phyloP scores from a whole-genome alignment of 768 basidiomycete species.

The Neoboletus subvelutipes region DNA sequence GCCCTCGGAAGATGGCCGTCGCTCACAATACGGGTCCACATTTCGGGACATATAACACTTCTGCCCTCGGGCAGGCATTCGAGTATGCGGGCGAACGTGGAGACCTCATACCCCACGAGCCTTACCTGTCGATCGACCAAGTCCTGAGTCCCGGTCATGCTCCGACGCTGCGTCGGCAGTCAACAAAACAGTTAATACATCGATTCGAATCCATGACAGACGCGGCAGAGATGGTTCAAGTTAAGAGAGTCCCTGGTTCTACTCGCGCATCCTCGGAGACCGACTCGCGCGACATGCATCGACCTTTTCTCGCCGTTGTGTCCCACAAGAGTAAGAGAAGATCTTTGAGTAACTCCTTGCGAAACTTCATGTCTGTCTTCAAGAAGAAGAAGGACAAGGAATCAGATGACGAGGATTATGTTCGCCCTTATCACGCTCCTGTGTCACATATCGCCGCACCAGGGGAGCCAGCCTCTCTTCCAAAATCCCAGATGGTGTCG shows the following conservation, averaged over 20 bases:
- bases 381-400: slow-evolving; percentile 44
- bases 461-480: not conserved
- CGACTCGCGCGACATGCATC: slow-evolving; percentile 12
- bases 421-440: slow-evolving; percentile 4
- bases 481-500: slow-evolving; percentile 2
- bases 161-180: slow-evolving; percentile 30
- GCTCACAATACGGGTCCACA: not conserved
- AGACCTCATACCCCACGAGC: not conserved
- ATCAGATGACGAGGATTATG: slow-evolving; percentile 25
- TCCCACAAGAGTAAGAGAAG: slow-evolving; percentile 43
- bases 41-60: not conserved
- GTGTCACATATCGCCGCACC: slow-evolving; percentile 2
- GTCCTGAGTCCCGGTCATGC: not conserved
- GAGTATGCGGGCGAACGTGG: not conserved
- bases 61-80: not conserved
- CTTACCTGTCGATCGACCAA: slow-evolving; percentile 4
- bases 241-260: slow-evolving; percentile 7
- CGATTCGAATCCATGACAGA: slow-evolving; percentile 49
- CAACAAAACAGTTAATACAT: slow-evolving; percentile 54
- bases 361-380: slow-evolving; percentile 61
- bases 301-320: slow-evolving; percentile 17
- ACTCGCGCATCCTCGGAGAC: slow-evolving; percentile 16
- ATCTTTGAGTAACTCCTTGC: slow-evolving; percentile 62
- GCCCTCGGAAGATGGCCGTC: slow-evolving; percentile 20
- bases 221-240: slow-evolving; percentile 5